These are phyloP conservation scores for Aureobasidium sp. DNA, from an alignment of 2,329 filamentous ascomycete genomes.

Conservation along the genomic window DNA sequence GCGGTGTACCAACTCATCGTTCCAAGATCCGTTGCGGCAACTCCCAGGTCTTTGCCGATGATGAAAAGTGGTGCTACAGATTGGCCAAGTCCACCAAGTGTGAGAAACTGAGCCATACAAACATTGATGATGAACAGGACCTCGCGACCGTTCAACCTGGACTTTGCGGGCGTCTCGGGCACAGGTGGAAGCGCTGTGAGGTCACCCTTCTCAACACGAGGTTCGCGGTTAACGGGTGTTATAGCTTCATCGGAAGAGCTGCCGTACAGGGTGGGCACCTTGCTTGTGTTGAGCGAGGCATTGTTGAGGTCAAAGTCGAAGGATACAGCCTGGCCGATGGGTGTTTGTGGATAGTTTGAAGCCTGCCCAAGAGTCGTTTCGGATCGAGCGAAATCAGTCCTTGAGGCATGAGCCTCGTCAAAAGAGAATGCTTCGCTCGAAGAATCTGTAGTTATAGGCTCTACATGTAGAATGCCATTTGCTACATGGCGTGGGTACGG, in stretches of 20 bases:
- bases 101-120: slow-evolving; percentile 18
- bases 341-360: slow-evolving; percentile 1
- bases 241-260: slow-evolving; percentile 1
- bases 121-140: slow-evolving; percentile 16
- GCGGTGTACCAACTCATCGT: slow-evolving; percentile 40
- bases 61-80: slow-evolving; percentile 37
- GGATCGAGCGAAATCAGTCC: neutral
- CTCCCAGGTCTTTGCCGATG: slow-evolving; percentile 39
- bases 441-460: neutral
- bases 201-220: neutral
- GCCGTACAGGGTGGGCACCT: neutral
- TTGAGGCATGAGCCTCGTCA: neutral
- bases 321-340: slow-evolving; percentile 12
- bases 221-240: neutral
- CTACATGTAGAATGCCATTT: neutral
- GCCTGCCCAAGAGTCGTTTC: slow-evolving; percentile 9
- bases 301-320: slow-evolving; percentile 12
- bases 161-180: neutral
- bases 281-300: neutral
- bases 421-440: neutral
- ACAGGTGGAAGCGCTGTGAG: neutral
- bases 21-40: slow-evolving; percentile 32
- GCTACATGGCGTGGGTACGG: neutral
- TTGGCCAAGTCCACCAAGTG: slow-evolving; percentile 17
- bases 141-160: neutral